Conservation (phyloP, 129 eudicot genomes). For the Artemisia argyi region DNA sequence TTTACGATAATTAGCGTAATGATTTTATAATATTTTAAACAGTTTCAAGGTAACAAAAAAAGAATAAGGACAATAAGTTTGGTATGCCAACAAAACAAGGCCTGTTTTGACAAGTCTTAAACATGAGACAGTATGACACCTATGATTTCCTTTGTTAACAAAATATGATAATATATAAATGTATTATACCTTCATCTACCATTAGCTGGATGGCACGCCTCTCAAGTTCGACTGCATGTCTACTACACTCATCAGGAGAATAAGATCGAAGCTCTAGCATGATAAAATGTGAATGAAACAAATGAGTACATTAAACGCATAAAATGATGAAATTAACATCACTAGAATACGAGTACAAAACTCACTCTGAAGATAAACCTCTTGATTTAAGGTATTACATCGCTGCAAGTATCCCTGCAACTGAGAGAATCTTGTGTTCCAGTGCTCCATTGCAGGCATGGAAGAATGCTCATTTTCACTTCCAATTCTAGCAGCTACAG, state of each 20-base stretch:
- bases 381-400: slow-evolving; percentile 38
- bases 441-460: slow-evolving; percentile 27
- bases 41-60: too few relatives aligned
- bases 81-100: not conserved
- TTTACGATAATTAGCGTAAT: not conserved
- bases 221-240: slow-evolving; percentile 44
- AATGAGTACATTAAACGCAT: not conserved
- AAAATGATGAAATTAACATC: not conserved
- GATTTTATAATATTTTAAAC: not conserved
- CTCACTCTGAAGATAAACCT: slow-evolving; percentile 45
- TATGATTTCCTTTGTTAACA: not conserved
- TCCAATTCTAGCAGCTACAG: not conserved
- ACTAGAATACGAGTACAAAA: not conserved
- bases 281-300: not conserved
- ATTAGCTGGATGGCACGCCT: slow-evolving; percentile 44
- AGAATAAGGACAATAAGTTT: not conserved
- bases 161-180: not conserved
- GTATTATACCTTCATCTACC: slow-evolving; percentile 42
- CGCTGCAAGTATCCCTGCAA: slow-evolving; percentile 41
- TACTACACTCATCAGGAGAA: slow-evolving; percentile 41
- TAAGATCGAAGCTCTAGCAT: slow-evolving; percentile 37
- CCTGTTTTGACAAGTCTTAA: not conserved
- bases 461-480: slow-evolving; percentile 9
- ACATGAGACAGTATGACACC: not conserved
- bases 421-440: slow-evolving; percentile 38